Percentiles rank a stretch among this genome's conserved stretches.
Evolutionary conservation across 306 rosid species (phyloP).

Genomic region (Benincasa hispida): DNA sequence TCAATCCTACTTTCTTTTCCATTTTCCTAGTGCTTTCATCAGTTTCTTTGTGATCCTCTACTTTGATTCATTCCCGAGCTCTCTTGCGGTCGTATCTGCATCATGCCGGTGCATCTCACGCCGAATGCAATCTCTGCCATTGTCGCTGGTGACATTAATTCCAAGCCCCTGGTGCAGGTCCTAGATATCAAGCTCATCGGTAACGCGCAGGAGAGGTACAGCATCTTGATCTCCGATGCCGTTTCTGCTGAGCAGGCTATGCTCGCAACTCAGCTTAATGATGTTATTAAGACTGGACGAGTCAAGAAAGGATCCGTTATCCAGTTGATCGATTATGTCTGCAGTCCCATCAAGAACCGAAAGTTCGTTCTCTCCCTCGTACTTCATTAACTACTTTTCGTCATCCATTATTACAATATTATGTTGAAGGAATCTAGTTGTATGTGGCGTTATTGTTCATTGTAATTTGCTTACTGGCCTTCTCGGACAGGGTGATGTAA

Average conservation of each 20-base stretch:
- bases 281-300: slow-evolving; percentile 34
- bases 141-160: slow-evolving; percentile 51
- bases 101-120: slow-evolving; percentile 76
- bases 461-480: neutral
- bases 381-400: neutral
- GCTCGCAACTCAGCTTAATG: slow-evolving; percentile 77
- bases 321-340: slow-evolving; percentile 76
- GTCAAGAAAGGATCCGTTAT: slow-evolving; percentile 66
- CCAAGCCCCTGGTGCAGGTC: slow-evolving; percentile 80
- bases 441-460: neutral
- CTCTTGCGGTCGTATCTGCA: neutral
- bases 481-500: neutral
- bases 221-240: slow-evolving; percentile 62
- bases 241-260: slow-evolving; percentile 52
- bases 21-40: neutral
- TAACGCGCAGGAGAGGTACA: slow-evolving; percentile 55
- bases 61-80: slow-evolving; percentile 11
- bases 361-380: slow-evolving; percentile 38
- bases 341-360: slow-evolving; percentile 51
- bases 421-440: neutral
- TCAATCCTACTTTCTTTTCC: neutral
- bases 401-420: neutral
- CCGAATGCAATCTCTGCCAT: slow-evolving; percentile 64
- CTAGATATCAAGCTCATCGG: slow-evolving; percentile 40
- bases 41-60: neutral